Evolutionary conservation across 768 basidiomycete species (phyloP).

Genomic region (Podaxis sp.): DNA sequence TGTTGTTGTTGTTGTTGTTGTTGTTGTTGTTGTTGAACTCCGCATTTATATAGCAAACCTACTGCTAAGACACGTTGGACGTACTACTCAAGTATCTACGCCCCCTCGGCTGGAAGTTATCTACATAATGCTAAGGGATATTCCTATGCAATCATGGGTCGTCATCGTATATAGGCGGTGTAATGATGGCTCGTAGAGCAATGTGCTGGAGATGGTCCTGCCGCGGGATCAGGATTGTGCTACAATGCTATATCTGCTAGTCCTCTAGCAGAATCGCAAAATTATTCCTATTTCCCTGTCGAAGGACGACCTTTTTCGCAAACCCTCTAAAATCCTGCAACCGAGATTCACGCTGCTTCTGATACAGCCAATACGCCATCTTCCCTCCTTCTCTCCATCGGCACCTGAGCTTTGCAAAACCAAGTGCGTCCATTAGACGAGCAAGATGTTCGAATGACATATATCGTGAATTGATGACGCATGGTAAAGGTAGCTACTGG

Average conservation of each 20-base stretch:
- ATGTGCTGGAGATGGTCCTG: too few species aligned
- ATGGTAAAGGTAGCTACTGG: slow-evolving; percentile 75
- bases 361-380: slow-evolving; percentile 85
- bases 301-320: slow-evolving; percentile 48
- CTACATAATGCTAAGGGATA: too few species aligned
- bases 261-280: slow-evolving; percentile 51
- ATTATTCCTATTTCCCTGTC: slow-evolving; percentile 71
- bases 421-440: slow-evolving; percentile 54
- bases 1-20: too few species aligned
- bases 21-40: too few species aligned
- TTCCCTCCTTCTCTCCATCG: slow-evolving; percentile 70
- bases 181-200: too few species aligned
- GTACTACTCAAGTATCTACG: too few species aligned
- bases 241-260: neutral
- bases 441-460: slow-evolving; percentile 56
- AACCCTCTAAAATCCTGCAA: neutral
- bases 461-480: slow-evolving; percentile 84
- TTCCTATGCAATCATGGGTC: too few species aligned
- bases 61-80: too few species aligned
- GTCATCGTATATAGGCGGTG: too few species aligned
- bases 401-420: slow-evolving; percentile 56
- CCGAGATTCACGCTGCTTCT: slow-evolving; percentile 28
- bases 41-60: too few species aligned
- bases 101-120: too few species aligned
- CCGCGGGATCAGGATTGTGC: neutral